Evolutionary conservation across 208 protist species (phyloP), one percentile per base, ranked within the genome.

Genomic region (Porcisia deanei): DNA sequence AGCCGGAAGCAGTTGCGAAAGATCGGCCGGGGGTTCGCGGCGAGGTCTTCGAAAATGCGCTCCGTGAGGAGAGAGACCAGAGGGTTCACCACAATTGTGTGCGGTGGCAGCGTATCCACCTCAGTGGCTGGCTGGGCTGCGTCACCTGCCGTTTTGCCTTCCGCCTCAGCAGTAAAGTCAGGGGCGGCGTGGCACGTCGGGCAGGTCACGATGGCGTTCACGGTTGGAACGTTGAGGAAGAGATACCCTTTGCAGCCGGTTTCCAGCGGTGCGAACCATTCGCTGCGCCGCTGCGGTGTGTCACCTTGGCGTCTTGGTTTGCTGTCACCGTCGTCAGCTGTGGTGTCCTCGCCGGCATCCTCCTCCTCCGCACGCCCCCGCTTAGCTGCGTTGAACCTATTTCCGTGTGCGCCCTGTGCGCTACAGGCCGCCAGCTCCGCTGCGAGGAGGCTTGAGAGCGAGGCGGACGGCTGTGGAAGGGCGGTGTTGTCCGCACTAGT

Each of bases 1-100:
- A 96, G 70, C 39, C 92, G 89, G 80, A 96, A 96, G 79, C 92
- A 94, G 68, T 93, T 71, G 39, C 87, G 85, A 59, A 96, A 88
- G 25, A 94, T 75, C 7, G 91, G 91, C 20, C 89, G 80, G 30
- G 84, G 85, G 60, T 88, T 88, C 30, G 73, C 77, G 37, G 75
- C 64, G 30, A 94, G 83, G 72, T 96, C 88, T 30, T 79, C 63
- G 73, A 96, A 96, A 43, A 94, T 79, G 37, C 88, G 88, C 76
- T 96, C 88, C 22, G 92, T 87, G 43, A 94, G 81, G 37, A 81
- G 84, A 14, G 81, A 87, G 47, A 96, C 90, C 52, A 94, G 74
- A 5, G 92, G 90, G 72, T 96, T 94, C 22, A 94, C n/a, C 37
- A 88, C 63, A 77, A 96, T 92, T 25, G 81, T 76, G 77, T 94